These are phyloP conservation scores for Tetracentron sinense DNA, from an alignment of 164 flowering plant species.

Conservation along the genomic window DNA sequence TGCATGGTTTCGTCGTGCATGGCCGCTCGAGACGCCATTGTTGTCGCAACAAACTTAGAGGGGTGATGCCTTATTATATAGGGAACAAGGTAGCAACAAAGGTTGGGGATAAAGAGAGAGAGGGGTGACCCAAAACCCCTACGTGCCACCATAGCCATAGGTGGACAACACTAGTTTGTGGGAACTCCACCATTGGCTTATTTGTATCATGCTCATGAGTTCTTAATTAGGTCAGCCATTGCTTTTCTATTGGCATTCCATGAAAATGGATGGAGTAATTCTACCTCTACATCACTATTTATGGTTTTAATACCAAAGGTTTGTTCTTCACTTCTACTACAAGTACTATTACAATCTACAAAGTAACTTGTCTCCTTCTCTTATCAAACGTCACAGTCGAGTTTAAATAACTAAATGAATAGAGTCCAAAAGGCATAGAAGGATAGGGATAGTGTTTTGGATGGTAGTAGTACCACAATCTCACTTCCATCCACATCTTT, in stretches of 20 bases:
- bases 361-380: constrained; percentile 3
- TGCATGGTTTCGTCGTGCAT: too few species aligned
- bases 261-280: too few species aligned
- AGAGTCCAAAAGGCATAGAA: neutral
- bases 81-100: constrained; percentile 4
- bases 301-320: too few species aligned
- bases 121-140: constrained; percentile 27
- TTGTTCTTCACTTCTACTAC: too few species aligned
- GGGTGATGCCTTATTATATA: constrained; percentile 20
- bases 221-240: constrained; percentile 14
- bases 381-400: neutral
- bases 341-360: neutral
- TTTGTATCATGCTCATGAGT: constrained; percentile 10
- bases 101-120: constrained; percentile 1
- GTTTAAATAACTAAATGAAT: too few species aligned
- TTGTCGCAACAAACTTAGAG: neutral
- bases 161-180: constrained; percentile 36
- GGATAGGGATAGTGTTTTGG: constrained; percentile 5
- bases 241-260: neutral
- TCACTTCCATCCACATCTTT: too few species aligned
- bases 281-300: too few species aligned
- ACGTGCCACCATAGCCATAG: constrained; percentile 27
- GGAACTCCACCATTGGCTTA: constrained; percentile 36
- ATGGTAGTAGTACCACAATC: neutral
- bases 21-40: constrained; percentile 20